Base-by-base conservation (phyloP, 345 rosid genomes). In the Fremontodendron californicum region DNA sequence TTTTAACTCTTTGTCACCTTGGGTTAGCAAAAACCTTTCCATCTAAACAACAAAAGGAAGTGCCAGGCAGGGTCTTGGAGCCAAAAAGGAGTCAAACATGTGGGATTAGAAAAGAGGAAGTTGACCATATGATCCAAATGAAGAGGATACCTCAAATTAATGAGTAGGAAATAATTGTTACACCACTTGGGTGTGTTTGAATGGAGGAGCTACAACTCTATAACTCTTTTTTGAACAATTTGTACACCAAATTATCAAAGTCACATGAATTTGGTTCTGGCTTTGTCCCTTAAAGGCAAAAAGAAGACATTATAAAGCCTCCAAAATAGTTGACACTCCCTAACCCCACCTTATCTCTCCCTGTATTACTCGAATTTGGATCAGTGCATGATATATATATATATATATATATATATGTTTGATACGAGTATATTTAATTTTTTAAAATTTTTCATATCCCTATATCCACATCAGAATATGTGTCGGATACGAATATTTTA, bases 121-220 rank as follows among this genome's bases (percentile, higher is more conserved):
- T 81, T 83, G 85, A 87, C 81, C 52, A 77, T 31, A 64, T 21
- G 78, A 75, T 77, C 71, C 77, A 70, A 66, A 74, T 35, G 68
- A 71, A 81, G 12, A 55, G 66, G 75, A 75, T 61, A 37, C 48
- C 76, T 40, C 84, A 79, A 84, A n/a, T n/a, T n/a, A n/a, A 87
- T 90, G 92, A 85, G 86, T 81, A 75, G 84, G 70, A 79, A 85
- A 87, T 85, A 46, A 87, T 89, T 81, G 79, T 52, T 76, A 54
- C 6, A 65, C 73, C 81, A 68, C 67, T 77, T 54, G 70, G 61
- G 19, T 67, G 21, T 61, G 71, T 68, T 75, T 79, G 81, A 71
- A 76, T 39, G 75, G 37, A 57, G 52, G 16, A 35, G n/a, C 43
- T 40, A 18, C 29, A 58, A 65, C 37, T 13, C 51, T 52, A 52